Base-by-base conservation (phyloP, 805 yeast genomes). In the Yamadazyma ubonensis region DNA sequence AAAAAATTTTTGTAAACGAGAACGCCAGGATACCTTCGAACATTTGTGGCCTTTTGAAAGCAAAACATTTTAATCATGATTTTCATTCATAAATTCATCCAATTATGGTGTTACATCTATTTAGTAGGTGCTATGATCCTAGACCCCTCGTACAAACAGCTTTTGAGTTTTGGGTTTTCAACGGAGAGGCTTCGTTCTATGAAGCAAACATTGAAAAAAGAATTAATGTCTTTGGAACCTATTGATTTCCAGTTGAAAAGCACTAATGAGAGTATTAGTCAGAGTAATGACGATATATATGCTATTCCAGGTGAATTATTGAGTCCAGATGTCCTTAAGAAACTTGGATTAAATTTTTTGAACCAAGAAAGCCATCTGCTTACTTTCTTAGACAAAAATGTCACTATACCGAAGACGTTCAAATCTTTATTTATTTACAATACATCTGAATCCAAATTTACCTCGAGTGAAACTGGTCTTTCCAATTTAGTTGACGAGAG, bases 371-470 rank as follows among this genome's bases (percentile, higher is more conserved):
- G 50, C 5, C 35, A 22, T 20, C 23, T 6, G 4, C 38, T 44
- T n/a, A 21, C 26, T 16, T 26, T 48, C 12, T 34, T 39, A 33
- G 23, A 38, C 39, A 33, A 48, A 39, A 38, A 35, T 3, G 42
- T 61, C 8, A 49, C 50, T 15, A 41, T 71, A 2, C 76, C 77
- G 0, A 46, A 55, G 21, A 56, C 51, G 16, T 53, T 67, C 6
- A 55, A 54, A 17, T 64, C 59, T 1, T 48, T 69, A 29, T 70
- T 73, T 45, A 29, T 73, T 10, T 70, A 70, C 54, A 69, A 70
- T 41, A 54, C 66, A 4, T 49, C 43, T 41, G 31, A 26, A 10
- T 14, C 39, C 39, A n/a, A 36, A 12, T 14, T 29, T 8, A 16
- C 38, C 20, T 44, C 46, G 1, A 5, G 20, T 10, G 29, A 50